These are phyloP conservation scores for Globisporangium mamillatum DNA, from an alignment of 352 stramenopile genomes.

Conservation along the genomic window DNA sequence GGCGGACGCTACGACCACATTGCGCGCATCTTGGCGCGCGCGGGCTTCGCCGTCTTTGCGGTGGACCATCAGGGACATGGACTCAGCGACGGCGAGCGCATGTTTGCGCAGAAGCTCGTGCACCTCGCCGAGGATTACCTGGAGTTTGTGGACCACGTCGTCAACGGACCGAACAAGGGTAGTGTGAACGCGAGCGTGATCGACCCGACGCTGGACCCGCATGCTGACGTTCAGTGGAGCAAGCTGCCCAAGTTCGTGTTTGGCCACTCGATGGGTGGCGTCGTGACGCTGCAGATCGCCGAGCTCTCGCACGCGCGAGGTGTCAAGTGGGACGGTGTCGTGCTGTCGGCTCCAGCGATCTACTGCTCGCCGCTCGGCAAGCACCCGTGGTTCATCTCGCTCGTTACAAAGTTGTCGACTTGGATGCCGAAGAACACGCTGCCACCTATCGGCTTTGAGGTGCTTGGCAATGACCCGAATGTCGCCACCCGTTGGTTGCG, in stretches of 20 bases:
- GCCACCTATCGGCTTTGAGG: conserved; percentile 25
- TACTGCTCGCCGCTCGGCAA: conserved; percentile 28
- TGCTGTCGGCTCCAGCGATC: conserved; percentile 35
- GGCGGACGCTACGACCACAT: conserved; percentile 50
- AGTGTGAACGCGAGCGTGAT: conserved; percentile 23
- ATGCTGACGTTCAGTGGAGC: conserved; percentile 31
- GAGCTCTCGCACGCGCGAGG: conserved; percentile 20
- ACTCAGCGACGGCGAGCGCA: conserved; percentile 53
- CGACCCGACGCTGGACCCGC: conserved; percentile 29
- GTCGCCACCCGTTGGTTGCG: conserved; percentile 30
- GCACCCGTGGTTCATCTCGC: conserved; percentile 17
- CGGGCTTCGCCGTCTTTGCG: conserved; percentile 42
- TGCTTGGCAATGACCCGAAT: conserved; percentile 28
- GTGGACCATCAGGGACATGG: conserved; percentile 65
- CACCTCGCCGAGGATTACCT: conserved; percentile 50
- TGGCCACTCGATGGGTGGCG: conserved; percentile 53
- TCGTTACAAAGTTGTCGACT: conserved; percentile 24
- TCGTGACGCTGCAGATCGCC: conserved; percentile 37
- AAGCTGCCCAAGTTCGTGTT: conserved; percentile 50
- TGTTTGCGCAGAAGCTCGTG: conserved; percentile 41
- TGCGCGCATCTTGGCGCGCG: conserved; percentile 27
- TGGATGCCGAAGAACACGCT: conserved; percentile 35
- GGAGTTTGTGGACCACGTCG: conserved; percentile 50
- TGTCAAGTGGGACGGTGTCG: conserved; percentile 37
- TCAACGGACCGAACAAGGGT: conserved; percentile 16